A percentile compares a stretch with the other conserved stretches of the same genome.
Evolutionary conservation across 73 alveolate species (phyloP).

Genomic region (Paramecium bursaria): DNA sequence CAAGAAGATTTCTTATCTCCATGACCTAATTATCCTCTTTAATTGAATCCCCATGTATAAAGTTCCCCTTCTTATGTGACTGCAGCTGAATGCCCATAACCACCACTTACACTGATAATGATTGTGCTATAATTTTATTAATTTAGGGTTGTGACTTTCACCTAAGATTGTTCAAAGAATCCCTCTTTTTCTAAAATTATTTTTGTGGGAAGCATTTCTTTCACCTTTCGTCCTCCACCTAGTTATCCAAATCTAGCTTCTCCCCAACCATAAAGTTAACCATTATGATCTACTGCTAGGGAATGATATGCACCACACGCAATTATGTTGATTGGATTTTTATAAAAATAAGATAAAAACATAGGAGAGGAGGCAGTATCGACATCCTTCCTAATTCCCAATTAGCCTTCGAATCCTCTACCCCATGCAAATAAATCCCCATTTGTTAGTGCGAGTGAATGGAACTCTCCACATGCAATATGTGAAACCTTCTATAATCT

Average conservation of each 20-base stretch:
- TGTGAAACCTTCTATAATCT: conserved; percentile 88
- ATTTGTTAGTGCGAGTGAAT: conserved; percentile 94
- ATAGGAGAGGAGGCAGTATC: conserved; percentile 96
- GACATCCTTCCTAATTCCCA: conserved; percentile 93
- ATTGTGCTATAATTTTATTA: conserved; percentile 21
- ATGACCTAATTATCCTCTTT: conserved; percentile 95
- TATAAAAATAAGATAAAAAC: conserved; percentile 90
- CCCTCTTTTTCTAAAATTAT: conserved; percentile 24
- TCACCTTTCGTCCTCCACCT: conserved; percentile 92
- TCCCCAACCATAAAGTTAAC: conserved; percentile 98
- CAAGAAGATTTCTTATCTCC: conserved; percentile 90
- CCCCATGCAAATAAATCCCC: conserved; percentile 99
- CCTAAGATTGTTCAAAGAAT: neutral
- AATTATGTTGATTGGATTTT: conserved; percentile 88
- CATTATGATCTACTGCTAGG: conserved; percentile 92
- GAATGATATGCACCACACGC: conserved; percentile 97
- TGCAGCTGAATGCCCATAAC: conserved; percentile 97
- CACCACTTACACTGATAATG: conserved; percentile 90
- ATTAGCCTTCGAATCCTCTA: conserved; percentile 99
- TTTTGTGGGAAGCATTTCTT: conserved; percentile 81
- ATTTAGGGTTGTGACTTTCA: conserved; percentile 50
- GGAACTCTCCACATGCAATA: conserved; percentile 98
- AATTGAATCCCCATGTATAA: conserved; percentile 95
- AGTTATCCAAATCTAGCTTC: conserved; percentile 97
- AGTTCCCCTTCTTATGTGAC: conserved; percentile 91